Conservation (phyloP, 2,329 filamentous ascomycete genomes). For the Penicillium sp. region DNA sequence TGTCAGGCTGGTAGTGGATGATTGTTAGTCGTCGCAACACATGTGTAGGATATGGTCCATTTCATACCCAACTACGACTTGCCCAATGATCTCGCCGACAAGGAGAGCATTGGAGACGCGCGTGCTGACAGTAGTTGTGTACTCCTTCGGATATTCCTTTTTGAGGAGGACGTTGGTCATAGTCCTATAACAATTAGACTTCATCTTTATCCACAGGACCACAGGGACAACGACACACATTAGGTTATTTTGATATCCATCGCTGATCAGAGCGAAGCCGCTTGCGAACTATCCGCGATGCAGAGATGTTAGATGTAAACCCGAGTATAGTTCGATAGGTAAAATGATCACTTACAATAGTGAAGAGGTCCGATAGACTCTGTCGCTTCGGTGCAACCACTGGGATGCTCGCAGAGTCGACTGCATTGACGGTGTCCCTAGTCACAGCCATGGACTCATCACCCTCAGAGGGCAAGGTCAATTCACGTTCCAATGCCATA, state of each 20-base stretch:
- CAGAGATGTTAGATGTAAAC: background rate
- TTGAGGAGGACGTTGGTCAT: constrained; percentile 31
- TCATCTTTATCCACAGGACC: too few relatives aligned
- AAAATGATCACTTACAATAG: constrained; percentile 22
- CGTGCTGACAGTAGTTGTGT: constrained; percentile 27
- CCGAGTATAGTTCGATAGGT: background rate
- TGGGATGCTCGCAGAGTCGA: constrained; percentile 2
- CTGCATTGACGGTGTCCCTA: background rate
- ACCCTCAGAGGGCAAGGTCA: background rate
- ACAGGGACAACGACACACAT: constrained; percentile 20
- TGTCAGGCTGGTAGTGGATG: constrained; percentile 27
- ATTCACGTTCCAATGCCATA: background rate
- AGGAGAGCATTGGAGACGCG: constrained; percentile 31
- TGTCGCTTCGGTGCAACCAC: constrained; percentile 22
- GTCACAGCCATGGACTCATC: background rate
- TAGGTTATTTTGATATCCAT: constrained; percentile 33
- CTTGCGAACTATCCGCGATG: constrained; percentile 22
- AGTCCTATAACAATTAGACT: constrained; percentile 18
- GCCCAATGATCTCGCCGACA: constrained; percentile 29
- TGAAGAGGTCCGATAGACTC: constrained; percentile 29
- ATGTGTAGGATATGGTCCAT: background rate
- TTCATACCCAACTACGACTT: constrained; percentile 27
- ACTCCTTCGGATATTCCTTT: constrained; percentile 26
- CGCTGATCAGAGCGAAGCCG: constrained; percentile 31
- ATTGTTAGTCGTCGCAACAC: background rate